Percentiles rank a stretch among this genome's conserved stretches.
phyloP scores from a whole-genome alignment of 352 stramenopile species.

The Phytopythium helicoides region DNA sequence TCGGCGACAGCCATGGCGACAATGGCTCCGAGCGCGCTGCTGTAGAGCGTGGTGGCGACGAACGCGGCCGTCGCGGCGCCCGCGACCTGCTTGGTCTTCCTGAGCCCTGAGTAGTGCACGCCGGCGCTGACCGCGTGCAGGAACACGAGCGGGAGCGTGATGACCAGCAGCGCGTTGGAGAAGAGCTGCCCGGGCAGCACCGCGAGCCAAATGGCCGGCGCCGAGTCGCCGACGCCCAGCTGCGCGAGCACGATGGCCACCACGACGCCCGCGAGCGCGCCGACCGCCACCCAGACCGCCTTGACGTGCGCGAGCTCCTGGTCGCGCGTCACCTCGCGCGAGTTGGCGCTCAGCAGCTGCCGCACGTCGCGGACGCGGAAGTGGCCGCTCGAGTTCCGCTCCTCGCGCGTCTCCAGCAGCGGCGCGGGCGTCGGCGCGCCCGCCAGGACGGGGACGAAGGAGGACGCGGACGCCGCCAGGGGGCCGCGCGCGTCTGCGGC shows the following conservation, averaged over 20 bases:
- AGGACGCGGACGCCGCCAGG: background rate
- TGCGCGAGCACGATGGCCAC: slow-evolving; percentile 22
- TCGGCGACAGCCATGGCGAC: slow-evolving; percentile 33
- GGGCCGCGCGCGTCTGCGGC: too few relatives aligned
- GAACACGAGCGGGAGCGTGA: slow-evolving; percentile 31
- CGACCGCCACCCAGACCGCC: slow-evolving; percentile 14
- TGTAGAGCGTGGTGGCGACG: slow-evolving; percentile 32
- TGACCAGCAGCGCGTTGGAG: slow-evolving; percentile 31
- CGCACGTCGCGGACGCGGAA: slow-evolving; percentile 1
- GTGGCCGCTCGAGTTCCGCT: background rate
- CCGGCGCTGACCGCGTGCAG: slow-evolving; percentile 7
- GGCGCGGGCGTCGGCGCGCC: background rate
- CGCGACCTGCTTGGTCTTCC: slow-evolving; percentile 32
- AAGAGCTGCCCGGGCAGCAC: slow-evolving; percentile 35
- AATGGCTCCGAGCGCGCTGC: slow-evolving; percentile 46
- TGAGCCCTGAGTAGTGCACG: slow-evolving; percentile 39
- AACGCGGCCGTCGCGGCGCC: slow-evolving; percentile 32
- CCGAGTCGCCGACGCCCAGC: slow-evolving; percentile 12
- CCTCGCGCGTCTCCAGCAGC: background rate
- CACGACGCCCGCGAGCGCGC: slow-evolving; percentile 15
- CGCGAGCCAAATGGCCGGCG: slow-evolving; percentile 10
- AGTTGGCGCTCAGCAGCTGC: slow-evolving; percentile 2
- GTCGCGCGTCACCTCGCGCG: background rate
- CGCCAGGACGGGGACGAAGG: slow-evolving; percentile 1
- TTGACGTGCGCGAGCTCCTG: slow-evolving; percentile 5